These are phyloP conservation scores for Chytridium lagenaria DNA, from an alignment of 371 early-diverging fungal genomes.

Conservation along the genomic window DNA sequence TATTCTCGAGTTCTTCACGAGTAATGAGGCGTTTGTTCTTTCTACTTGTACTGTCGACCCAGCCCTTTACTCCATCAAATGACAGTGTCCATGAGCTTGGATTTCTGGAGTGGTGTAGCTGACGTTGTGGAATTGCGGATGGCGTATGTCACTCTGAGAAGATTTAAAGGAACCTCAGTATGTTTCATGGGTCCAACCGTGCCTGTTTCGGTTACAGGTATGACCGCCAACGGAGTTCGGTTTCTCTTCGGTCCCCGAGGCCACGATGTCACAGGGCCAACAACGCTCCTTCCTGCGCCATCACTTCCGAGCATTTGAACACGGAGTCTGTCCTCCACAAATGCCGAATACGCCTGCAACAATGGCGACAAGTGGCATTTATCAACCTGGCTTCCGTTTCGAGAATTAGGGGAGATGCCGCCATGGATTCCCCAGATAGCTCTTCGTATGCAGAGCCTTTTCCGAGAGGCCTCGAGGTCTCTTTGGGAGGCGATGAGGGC, in stretches of 20 bases:
- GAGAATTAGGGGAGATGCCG: constrained; percentile 23
- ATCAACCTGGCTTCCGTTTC: background rate
- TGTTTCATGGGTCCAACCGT: background rate
- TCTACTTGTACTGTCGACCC: too few relatives aligned
- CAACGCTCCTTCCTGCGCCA: background rate
- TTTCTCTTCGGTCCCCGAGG: background rate
- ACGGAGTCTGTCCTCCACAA: constrained; percentile 24
- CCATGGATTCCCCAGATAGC: constrained; percentile 34
- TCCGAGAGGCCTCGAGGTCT: background rate
- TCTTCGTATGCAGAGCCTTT: constrained; percentile 20
- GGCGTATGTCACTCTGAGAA: constrained; percentile 1
- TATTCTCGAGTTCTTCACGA: too few relatives aligned
- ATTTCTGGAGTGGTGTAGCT: background rate
- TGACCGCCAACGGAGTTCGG: too few relatives aligned
- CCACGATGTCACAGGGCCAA: background rate
- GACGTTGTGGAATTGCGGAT: background rate
- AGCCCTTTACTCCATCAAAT: too few relatives aligned
- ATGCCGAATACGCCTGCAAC: constrained; percentile 21
- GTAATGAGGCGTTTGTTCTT: too few relatives aligned
- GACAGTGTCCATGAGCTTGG: too few relatives aligned
- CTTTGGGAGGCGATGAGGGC: background rate
- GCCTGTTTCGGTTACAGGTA: background rate
- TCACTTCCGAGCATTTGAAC: background rate
- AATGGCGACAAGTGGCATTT: constrained; percentile 11
- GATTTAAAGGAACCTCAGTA: background rate